phyloP scores from a whole-genome alignment of 352 stramenopile genomes.

The Phytophthora litchii region DNA sequence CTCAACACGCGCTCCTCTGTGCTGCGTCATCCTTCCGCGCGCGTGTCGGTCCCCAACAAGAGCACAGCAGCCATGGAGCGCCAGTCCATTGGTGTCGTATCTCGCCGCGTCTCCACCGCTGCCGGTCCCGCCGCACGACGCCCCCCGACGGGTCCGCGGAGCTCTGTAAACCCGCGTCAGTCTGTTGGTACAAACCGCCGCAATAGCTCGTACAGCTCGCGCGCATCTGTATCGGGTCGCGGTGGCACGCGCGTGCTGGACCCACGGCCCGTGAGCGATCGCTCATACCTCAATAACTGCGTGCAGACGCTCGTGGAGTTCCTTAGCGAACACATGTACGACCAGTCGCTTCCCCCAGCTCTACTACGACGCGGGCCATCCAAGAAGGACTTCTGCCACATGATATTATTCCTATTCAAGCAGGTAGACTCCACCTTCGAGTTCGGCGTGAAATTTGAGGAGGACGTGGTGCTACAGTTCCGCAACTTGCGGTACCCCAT shows the following conservation, averaged over 20 bases:
- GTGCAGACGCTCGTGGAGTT: slow-evolving; percentile 95
- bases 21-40: slow-evolving; percentile 43
- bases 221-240: slow-evolving; percentile 53
- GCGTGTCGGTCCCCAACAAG: slow-evolving; percentile 67
- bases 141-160: slow-evolving; percentile 36
- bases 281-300: slow-evolving; percentile 91
- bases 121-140: slow-evolving; percentile 18
- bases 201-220: slow-evolving; percentile 69
- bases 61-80: slow-evolving; percentile 36
- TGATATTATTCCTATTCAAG: slow-evolving; percentile 97
- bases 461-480: slow-evolving; percentile 74
- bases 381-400: slow-evolving; percentile 97
- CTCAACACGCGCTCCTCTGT: slow-evolving; percentile 65
- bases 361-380: slow-evolving; percentile 92
- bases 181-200: slow-evolving; percentile 53
- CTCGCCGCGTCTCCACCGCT: slow-evolving; percentile 59
- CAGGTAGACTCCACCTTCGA: slow-evolving; percentile 93
- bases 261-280: slow-evolving; percentile 90
- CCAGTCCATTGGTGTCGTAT: slow-evolving; percentile 60
- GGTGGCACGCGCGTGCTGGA: slow-evolving; percentile 62
- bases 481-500: slow-evolving; percentile 94
- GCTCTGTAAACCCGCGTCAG: slow-evolving; percentile 53
- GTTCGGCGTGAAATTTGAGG: slow-evolving; percentile 78
- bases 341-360: slow-evolving; percentile 91
- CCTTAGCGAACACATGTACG: slow-evolving; percentile 91